These are phyloP conservation scores for Colletotrichum sp. DNA, from an alignment of 2,329 filamentous ascomycete genomes.

Conservation along the genomic window DNA sequence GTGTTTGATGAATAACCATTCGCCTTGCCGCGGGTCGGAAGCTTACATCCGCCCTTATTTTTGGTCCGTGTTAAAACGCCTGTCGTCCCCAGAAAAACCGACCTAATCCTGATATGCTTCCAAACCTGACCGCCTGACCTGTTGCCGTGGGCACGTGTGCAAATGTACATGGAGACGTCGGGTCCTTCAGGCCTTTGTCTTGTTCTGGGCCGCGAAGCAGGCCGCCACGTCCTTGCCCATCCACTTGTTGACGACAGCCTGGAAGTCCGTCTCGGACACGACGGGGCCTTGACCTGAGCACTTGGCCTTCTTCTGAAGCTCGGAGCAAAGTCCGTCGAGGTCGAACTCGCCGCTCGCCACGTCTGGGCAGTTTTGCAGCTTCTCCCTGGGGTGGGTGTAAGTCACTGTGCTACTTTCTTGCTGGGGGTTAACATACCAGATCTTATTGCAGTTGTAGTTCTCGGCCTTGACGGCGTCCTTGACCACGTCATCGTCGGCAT, in stretches of 20 bases:
- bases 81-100: neutral
- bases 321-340: conserved; percentile 88
- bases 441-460: conserved; percentile 85
- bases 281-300: conserved; percentile 92
- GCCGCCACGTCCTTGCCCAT: conserved; percentile 50
- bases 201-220: conserved; percentile 35
- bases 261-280: conserved; percentile 87
- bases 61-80: conserved; percentile 21
- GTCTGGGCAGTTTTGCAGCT: conserved; percentile 83
- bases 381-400: conserved; percentile 73
- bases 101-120: conserved; percentile 12
- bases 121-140: conserved; percentile 1
- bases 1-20: conserved; percentile 16
- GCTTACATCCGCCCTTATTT: conserved; percentile 12
- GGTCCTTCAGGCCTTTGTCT: conserved; percentile 22
- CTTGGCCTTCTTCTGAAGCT: conserved; percentile 93
- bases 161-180: conserved; percentile 7
- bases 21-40: conserved; percentile 13
- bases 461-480: conserved; percentile 38
- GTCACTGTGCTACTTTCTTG: conserved; percentile 25
- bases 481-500: conserved; percentile 70
- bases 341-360: conserved; percentile 93
- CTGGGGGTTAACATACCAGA: conserved; percentile 73
- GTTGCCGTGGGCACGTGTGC: conserved; percentile 1
- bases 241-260: conserved; percentile 74